Conservation (phyloP, 169 alveolate genomes). For the Cryptosporidium sp. region DNA sequence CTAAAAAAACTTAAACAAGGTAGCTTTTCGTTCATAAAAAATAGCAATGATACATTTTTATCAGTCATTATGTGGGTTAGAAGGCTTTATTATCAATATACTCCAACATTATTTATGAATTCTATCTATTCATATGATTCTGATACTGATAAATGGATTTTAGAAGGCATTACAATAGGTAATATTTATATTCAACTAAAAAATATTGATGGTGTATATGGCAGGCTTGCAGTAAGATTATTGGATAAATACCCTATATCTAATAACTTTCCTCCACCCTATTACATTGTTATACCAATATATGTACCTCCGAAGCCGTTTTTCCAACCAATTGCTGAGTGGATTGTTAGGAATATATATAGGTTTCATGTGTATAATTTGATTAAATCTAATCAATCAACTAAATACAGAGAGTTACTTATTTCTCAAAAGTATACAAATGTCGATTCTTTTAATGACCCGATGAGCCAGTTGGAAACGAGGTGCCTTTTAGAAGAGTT, state of each 20-base stretch:
- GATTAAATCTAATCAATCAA: neutral
- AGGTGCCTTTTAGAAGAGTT: slow-evolving; percentile 56
- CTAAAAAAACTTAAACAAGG: slow-evolving; percentile 17
- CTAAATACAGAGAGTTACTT: neutral
- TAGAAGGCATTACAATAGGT: slow-evolving; percentile 61
- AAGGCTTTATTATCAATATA: slow-evolving; percentile 46
- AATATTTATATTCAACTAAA: slow-evolving; percentile 52
- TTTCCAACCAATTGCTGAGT: slow-evolving; percentile 74
- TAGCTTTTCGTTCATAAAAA: slow-evolving; percentile 36
- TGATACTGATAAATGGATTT: slow-evolving; percentile 41
- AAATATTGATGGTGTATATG: slow-evolving; percentile 43
- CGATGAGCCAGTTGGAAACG: slow-evolving; percentile 32
- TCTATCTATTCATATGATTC: slow-evolving; percentile 43
- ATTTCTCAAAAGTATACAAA: slow-evolving; percentile 22
- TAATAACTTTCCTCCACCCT: slow-evolving; percentile 59
- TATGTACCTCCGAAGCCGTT: slow-evolving; percentile 69
- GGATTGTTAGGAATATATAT: slow-evolving; percentile 61
- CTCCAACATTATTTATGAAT: slow-evolving; percentile 70
- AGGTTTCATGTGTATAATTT: slow-evolving; percentile 23
- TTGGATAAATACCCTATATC: slow-evolving; percentile 33
- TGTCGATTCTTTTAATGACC: slow-evolving; percentile 33
- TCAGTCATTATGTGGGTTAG: slow-evolving; percentile 72
- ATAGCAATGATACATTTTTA: slow-evolving; percentile 67
- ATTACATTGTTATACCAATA: slow-evolving; percentile 15
- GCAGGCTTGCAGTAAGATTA: slow-evolving; percentile 47